phyloP scores from a whole-genome alignment of 306 rosid species.

The Begonia fuchsioides region DNA sequence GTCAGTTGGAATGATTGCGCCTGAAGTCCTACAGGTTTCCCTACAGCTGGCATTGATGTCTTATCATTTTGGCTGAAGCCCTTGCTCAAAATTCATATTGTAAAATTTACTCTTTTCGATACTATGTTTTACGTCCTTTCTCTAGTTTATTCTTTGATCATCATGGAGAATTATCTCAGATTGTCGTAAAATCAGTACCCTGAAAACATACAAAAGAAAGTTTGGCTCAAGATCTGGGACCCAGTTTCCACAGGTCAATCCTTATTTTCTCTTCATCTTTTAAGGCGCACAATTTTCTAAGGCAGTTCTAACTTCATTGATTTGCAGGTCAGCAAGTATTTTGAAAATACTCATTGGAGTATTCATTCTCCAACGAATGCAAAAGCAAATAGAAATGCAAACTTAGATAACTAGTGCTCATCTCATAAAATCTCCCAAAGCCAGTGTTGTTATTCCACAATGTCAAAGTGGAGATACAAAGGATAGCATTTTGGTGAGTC shows the following conservation, averaged over 20 bases:
- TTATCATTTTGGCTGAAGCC: too few species aligned
- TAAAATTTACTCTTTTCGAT: too few species aligned
- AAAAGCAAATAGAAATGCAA: slow-evolving; percentile 17
- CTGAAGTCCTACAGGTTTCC: too few species aligned
- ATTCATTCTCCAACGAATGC: slow-evolving; percentile 25
- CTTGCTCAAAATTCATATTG: too few species aligned
- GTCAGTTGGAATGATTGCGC: too few species aligned
- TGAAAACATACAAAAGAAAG: slow-evolving; percentile 48
- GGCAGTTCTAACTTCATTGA: not conserved
- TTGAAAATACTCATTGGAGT: slow-evolving; percentile 74
- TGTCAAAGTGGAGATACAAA: slow-evolving; percentile 12
- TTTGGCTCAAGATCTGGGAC: slow-evolving; percentile 70
- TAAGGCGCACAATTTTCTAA: not conserved
- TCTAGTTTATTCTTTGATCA: too few species aligned
- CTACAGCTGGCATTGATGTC: too few species aligned
- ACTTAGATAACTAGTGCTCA: slow-evolving; percentile 1
- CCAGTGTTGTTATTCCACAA: slow-evolving; percentile 5
- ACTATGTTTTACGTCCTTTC: too few species aligned
- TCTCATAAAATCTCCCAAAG: slow-evolving; percentile 11
- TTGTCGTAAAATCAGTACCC: slow-evolving; percentile 80
- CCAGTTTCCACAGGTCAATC: slow-evolving; percentile 53
- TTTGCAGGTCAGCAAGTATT: slow-evolving; percentile 82
- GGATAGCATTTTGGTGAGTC: slow-evolving; percentile 11
- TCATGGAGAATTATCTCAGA: too few species aligned
- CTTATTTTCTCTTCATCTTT: not conserved